Base-by-base conservation (phyloP, 1,284 basidiomycete genomes). In the Ganoderma boninense region DNA sequence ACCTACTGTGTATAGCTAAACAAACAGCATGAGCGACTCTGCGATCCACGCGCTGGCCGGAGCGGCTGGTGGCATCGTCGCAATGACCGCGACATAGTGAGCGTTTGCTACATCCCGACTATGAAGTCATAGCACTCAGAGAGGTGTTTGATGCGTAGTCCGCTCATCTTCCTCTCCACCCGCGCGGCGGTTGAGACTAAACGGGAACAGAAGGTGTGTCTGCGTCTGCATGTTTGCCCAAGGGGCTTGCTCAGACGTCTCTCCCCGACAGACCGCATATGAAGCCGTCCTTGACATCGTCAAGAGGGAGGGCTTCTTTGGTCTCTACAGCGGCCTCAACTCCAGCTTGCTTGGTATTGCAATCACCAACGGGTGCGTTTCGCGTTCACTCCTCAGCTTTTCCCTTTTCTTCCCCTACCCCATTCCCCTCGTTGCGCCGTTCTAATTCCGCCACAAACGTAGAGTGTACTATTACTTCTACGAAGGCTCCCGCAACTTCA, bases 271-370 rank as follows among this genome's bases (percentile, higher is more conserved):
- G 87, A 84, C 87, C 8, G 82, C 84, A 35, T 89, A 87, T 75
- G 86, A 90, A 77, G 88, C 89, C 11, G 84, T 97, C 43, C 75
- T 91, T 61, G 93, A 95, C 80, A 93, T 94, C 71, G 83, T 97
- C 79, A 91, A 92, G 80, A 87, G 91, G 44, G 97, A 99, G 82
- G 98, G 98, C 29, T 75, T 97, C 26, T 76, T 87, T 0, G 97
- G 96, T 1, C 84, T 99, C 26, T 99, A 99, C 80, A 93, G 92
- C 72, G 97, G 97, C 1, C 83, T 99, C 29, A 89, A 87, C 74
- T 96, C 96, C 32, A 95, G 94, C 77, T 84, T 99, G 69, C 84
- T 97, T 46, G 97, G 97, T 2, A 96, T 99, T 73, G 95, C 95
- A 18, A 87, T 98, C 40, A 98, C 97, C 43, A 99, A 99, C 81